Base-by-base conservation (phyloP, 495 filamentous ascomycete genomes). In the Daldinia caldariorum region DNA sequence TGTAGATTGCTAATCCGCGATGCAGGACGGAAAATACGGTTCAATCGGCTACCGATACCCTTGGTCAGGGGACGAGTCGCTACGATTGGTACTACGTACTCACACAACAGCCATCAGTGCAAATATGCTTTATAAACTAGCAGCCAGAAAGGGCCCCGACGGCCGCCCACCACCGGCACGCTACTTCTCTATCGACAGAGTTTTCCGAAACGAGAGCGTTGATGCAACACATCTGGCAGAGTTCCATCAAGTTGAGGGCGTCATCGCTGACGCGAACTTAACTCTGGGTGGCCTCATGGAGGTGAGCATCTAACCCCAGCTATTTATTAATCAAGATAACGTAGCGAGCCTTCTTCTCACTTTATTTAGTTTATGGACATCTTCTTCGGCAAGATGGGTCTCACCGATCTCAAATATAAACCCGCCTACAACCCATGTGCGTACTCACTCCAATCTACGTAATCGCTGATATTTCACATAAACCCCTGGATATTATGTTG, bases 241-340 rank as follows among this genome's bases (percentile, higher is more conserved):
- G 82, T 99, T 99, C 88, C 95, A 98, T 82, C 95, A 99, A 78
- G 90, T 97, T 50, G 95, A 99, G 81, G 95, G 95, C 77, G 94
- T 99, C 63, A 97, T 98, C 83, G 95, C 95, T 12, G 95, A 99
- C 78, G 97, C 94, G 74, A 89, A 89, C 20, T 82, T 99, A 47
- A 94, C 94, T 7, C 85, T 99, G 12, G 95, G 94, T 68, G 94
- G 94, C 31, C 83, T 97, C 70, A 97, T 97, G 83, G 91, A 92
- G 35, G 70, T 69, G 32, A 61, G 65, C 10, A 32, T 32, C 31
- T 57, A 29, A 10, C 3, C 32, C 29, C 4, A 26, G 7, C 7
- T 12, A 14, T 7, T 37, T n/a, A n/a, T n/a, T n/a, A 20, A n/a
- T 10, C 2, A 14, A 18, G 10, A 18, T n/a, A 6, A 32, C 12